A percentile compares a stretch with the other conserved stretches of the same genome.
phyloP scores from a whole-genome alignment of 2,329 filamentous ascomycete genomes.

The Trichoderma aggressivum region DNA sequence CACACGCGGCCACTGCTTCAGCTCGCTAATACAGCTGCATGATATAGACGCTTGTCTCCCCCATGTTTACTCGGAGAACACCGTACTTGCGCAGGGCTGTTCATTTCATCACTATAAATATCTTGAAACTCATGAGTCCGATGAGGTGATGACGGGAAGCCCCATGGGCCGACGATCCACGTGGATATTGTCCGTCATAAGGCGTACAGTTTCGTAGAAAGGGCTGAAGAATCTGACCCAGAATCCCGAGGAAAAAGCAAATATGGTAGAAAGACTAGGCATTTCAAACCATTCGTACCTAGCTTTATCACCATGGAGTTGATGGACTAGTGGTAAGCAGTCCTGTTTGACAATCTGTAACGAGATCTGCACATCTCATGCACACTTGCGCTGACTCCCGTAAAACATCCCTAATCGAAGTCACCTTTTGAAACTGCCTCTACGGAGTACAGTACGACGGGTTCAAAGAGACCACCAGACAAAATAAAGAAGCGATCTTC shows the following conservation, averaged over 20 bases:
- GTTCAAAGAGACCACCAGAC: too few relatives aligned
- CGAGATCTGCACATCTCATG: not conserved
- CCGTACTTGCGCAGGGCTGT: not conserved
- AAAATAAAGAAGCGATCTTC: not conserved
- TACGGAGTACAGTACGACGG: not conserved
- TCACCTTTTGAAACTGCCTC: not conserved
- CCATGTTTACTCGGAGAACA: not conserved
- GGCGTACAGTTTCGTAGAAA: not conserved
- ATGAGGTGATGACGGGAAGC: not conserved
- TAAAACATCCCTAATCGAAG: not conserved
- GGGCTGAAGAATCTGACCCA: not conserved
- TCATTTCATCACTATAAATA: not conserved
- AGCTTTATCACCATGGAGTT: not conserved
- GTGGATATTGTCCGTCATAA: not conserved
- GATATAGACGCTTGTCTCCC: not conserved
- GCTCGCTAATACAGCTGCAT: not conserved
- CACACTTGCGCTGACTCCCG: not conserved
- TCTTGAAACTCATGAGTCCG: not conserved
- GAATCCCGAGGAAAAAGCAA: not conserved
- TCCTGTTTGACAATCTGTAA: not conserved
- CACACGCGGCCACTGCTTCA: not conserved
- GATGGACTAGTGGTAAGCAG: not conserved
- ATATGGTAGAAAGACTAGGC: not conserved
- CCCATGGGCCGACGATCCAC: not conserved
- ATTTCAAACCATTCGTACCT: not conserved